Percentiles rank a stretch among this genome's conserved stretches.
These are phyloP conservation scores for Lagenaria siceraria DNA, from an alignment of 306 rosid genomes.

Conservation along the genomic window DNA sequence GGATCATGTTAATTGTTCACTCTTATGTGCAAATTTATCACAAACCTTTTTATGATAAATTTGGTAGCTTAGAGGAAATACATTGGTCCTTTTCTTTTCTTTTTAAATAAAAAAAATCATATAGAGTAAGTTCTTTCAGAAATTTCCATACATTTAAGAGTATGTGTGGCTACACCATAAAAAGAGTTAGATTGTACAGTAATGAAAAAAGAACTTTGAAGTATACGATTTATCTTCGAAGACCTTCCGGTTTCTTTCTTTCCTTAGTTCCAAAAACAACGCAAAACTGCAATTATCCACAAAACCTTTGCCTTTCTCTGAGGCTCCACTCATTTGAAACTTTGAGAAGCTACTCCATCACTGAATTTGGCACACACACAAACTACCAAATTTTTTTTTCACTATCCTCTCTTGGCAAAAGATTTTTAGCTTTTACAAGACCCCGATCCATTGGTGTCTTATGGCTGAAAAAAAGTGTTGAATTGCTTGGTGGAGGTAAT, in stretches of 20 bases:
- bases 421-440: background rate
- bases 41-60: background rate
- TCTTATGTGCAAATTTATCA: background rate
- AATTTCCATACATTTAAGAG: background rate
- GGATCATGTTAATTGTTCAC: background rate
- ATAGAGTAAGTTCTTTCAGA: background rate
- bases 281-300: background rate
- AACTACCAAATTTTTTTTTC: no score
- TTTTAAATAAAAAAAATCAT: background rate
- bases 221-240: no score
- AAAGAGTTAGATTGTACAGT: background rate
- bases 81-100: background rate
- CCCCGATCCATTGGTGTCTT: background rate
- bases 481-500: background rate
- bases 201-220: background rate
- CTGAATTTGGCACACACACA: background rate
- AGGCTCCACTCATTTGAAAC: background rate
- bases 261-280: background rate
- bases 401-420: no score
- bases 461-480: background rate
- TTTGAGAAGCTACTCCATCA: background rate
- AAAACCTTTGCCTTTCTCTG: background rate
- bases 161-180: background rate
- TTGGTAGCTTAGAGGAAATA: background rate
- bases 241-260: background rate